These are phyloP conservation scores for Coniosporium tulheliwenetii DNA, from an alignment of 2,329 filamentous ascomycete genomes.

Conservation along the genomic window DNA sequence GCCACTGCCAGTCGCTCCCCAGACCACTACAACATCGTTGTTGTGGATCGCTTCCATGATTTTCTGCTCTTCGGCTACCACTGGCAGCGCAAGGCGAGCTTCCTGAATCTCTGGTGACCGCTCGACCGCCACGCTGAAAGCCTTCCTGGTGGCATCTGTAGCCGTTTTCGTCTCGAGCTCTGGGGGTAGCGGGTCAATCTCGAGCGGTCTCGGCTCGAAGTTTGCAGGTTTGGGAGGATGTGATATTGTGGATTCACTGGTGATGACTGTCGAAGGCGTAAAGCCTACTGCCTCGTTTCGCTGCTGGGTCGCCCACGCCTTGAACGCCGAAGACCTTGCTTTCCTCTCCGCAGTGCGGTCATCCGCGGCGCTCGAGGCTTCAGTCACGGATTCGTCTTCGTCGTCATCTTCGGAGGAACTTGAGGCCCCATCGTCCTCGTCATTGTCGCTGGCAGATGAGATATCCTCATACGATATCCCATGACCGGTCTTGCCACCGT, in stretches of 20 bases:
- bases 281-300: constrained; percentile 71
- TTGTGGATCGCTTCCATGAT: constrained; percentile 97
- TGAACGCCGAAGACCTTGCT: constrained; percentile 57
- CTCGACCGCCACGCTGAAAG: constrained; percentile 57
- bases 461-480: constrained; percentile 3
- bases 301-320: constrained; percentile 79
- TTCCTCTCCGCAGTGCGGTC: constrained; percentile 22
- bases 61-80: constrained; percentile 88
- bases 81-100: constrained; percentile 63
- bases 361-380: constrained; percentile 16
- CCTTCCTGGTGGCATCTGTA: constrained; percentile 48
- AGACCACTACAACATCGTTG: constrained; percentile 77
- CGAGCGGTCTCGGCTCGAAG: constrained; percentile 51
- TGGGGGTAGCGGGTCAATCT: constrained; percentile 54
- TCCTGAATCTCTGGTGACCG: constrained; percentile 62
- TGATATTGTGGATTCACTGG: constrained; percentile 21
- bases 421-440: constrained; percentile 5
- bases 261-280: constrained; percentile 32
- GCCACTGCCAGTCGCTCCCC: constrained; percentile 88
- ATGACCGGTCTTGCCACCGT: constrained; percentile 2
- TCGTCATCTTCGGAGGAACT: constrained; percentile 13
- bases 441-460: constrained; percentile 3
- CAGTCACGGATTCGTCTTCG: constrained; percentile 15
- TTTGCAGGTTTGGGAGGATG: constrained; percentile 35
- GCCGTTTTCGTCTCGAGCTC: constrained; percentile 45